phyloP scores from a whole-genome alignment of 768 basidiomycete species.

The Pleurotus tuoliensis region DNA sequence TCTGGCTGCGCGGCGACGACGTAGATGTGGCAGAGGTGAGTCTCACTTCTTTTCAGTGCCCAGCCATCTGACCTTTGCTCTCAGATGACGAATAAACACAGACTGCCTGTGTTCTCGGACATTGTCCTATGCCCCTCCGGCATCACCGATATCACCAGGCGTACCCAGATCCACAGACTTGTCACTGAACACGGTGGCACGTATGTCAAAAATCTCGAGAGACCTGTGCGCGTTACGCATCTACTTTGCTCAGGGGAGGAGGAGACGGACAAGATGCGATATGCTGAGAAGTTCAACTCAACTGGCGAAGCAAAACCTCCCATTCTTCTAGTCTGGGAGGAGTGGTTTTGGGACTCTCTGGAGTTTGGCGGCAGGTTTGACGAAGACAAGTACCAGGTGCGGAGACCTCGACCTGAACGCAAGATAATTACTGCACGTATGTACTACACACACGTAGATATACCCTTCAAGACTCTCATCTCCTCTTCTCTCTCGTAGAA shows the following conservation, averaged over 20 bases:
- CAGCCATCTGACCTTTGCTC: neutral
- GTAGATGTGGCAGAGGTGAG: conserved; percentile 56
- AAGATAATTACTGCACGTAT: conserved; percentile 29
- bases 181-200: conserved; percentile 59
- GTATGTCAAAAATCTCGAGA: conserved; percentile 73
- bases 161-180: conserved; percentile 60
- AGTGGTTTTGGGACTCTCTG: conserved; percentile 95
- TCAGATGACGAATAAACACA: conserved; percentile 57
- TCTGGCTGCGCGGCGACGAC: conserved; percentile 81
- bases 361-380: conserved; percentile 71
- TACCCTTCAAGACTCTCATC: neutral
- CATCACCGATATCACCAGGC: conserved; percentile 55
- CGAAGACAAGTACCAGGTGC: conserved; percentile 56
- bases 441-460: neutral
- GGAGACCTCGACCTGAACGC: conserved; percentile 57
- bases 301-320: conserved; percentile 53
- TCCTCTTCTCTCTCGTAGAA: neutral
- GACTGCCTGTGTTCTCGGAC: conserved; percentile 69
- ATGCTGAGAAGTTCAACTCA: conserved; percentile 70
- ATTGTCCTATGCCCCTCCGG: conserved; percentile 75
- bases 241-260: conserved; percentile 70
- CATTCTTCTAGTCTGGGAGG: conserved; percentile 86
- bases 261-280: conserved; percentile 73
- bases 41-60: neutral
- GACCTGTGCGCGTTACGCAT: conserved; percentile 81